Conservation (phyloP, 306 rosid genomes). For the Dryas alaskensis region DNA sequence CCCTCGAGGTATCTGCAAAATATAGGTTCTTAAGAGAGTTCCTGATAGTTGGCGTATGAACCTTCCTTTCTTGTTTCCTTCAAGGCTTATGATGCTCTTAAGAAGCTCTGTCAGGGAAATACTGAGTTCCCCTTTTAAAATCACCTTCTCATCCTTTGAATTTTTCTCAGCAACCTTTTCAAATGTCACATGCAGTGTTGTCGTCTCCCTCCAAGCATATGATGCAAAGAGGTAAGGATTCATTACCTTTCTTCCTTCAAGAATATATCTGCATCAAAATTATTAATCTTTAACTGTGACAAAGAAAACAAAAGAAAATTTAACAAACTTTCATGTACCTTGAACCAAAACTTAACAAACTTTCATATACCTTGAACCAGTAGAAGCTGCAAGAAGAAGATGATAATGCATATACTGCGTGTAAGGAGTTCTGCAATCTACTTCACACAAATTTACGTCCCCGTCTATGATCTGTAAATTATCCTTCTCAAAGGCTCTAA, state of each 20-base stretch:
- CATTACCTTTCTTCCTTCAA: constrained; percentile 35
- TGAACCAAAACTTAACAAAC: constrained; percentile 15
- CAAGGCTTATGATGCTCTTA: constrained; percentile 30
- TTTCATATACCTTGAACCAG: constrained; percentile 33
- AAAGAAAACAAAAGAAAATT: constrained; percentile 1
- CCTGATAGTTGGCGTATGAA: constrained; percentile 21
- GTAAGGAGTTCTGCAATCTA: constrained; percentile 35
- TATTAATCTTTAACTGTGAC: constrained; percentile 1
- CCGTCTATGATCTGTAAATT: constrained; percentile 26
- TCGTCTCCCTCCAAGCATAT: constrained; percentile 35
- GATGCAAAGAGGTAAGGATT: constrained; percentile 30
- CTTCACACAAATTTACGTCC: constrained; percentile 29
- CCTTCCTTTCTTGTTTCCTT: constrained; percentile 28
- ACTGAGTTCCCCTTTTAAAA: constrained; percentile 27
- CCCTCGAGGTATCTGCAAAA: constrained; percentile 33
- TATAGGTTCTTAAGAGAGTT: constrained; percentile 30
- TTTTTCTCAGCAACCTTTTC: constrained; percentile 22
- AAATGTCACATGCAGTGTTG: constrained; percentile 29
- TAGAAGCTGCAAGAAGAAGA: constrained; percentile 36
- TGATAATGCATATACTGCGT: constrained; percentile 37
- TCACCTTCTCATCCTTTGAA: constrained; percentile 16
- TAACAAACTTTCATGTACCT: constrained; percentile 24
- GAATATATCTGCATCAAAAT: constrained; percentile 33
- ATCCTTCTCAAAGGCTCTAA: constrained; percentile 32
- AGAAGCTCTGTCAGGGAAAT: constrained; percentile 30